phyloP scores from a whole-genome alignment of 2,329 filamentous ascomycete genomes.

The Setomelanomma holmii region DNA sequence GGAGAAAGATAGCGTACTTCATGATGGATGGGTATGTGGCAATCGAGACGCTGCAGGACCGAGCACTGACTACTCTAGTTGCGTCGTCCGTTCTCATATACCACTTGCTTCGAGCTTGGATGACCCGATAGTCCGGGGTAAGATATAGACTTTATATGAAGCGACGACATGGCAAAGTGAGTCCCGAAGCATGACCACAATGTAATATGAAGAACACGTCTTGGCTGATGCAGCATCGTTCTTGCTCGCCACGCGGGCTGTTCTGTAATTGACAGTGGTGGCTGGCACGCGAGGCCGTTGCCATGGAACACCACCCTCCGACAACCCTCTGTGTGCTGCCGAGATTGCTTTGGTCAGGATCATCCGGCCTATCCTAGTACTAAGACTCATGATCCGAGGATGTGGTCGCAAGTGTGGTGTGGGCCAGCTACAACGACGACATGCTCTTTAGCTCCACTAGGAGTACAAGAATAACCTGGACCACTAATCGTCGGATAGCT shows the following conservation, averaged over 20 bases:
- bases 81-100: conserved; percentile 19
- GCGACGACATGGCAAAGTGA: conserved; percentile 23
- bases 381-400: no score
- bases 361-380: no score
- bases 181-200: conserved; percentile 33
- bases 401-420: neutral
- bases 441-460: no score
- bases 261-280: conserved; percentile 2
- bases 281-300: neutral
- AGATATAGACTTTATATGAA: conserved; percentile 38
- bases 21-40: conserved; percentile 25
- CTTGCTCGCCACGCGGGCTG: conserved; percentile 9
- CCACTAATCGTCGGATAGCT: no score
- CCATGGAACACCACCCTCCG: neutral
- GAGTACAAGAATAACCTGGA: no score
- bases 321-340: neutral
- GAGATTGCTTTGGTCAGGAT: neutral
- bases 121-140: conserved; percentile 26
- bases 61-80: conserved; percentile 5
- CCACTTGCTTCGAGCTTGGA: conserved; percentile 3
- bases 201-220: conserved; percentile 35
- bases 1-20: conserved; percentile 41
- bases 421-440: no score
- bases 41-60: conserved; percentile 12
- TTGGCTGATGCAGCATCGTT: conserved; percentile 24